A percentile compares a stretch with the other conserved stretches of the same genome.
Conservation (phyloP, 345 rosid species). For the Sonneratia caseolaris region DNA sequence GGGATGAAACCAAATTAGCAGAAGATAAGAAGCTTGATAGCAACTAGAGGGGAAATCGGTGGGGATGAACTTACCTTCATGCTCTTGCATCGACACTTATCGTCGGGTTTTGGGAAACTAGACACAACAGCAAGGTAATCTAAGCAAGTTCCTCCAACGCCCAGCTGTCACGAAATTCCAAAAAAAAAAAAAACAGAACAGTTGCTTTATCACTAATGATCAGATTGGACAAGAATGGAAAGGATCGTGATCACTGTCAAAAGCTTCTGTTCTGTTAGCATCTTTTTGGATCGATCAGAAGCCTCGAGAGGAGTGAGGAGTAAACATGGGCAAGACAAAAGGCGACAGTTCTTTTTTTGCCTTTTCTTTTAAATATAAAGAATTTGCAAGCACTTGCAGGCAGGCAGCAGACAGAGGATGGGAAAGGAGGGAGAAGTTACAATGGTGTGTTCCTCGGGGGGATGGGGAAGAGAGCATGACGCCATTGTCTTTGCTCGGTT, state of each 20-base stretch:
- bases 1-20: not conserved
- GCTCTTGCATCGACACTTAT: slow-evolving; percentile 10
- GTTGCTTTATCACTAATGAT: not conserved
- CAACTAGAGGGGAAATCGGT: not conserved
- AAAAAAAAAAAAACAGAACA: too few relatives aligned
- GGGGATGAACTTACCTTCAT: slow-evolving; percentile 12
- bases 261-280: not conserved
- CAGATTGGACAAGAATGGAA: not conserved
- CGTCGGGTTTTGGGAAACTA: slow-evolving; percentile 15
- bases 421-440: slow-evolving; percentile 19
- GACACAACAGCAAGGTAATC: slow-evolving; percentile 12
- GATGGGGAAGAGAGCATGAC: slow-evolving; percentile 27
- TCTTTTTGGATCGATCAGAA: not conserved
- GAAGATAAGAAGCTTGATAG: not conserved
- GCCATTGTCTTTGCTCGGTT: not conserved
- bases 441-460: slow-evolving; percentile 24
- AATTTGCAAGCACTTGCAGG: not conserved
- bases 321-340: too few relatives aligned
- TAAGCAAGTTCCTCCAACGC: slow-evolving; percentile 12
- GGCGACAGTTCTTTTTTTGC: too few relatives aligned
- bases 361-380: too few relatives aligned
- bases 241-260: not conserved
- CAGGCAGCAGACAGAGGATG: not conserved
- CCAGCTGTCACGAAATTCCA: slow-evolving; percentile 6
- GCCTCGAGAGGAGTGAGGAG: not conserved